phyloP scores from a whole-genome alignment of 139 green algal genomes.

The Desmodesmus armatus region DNA sequence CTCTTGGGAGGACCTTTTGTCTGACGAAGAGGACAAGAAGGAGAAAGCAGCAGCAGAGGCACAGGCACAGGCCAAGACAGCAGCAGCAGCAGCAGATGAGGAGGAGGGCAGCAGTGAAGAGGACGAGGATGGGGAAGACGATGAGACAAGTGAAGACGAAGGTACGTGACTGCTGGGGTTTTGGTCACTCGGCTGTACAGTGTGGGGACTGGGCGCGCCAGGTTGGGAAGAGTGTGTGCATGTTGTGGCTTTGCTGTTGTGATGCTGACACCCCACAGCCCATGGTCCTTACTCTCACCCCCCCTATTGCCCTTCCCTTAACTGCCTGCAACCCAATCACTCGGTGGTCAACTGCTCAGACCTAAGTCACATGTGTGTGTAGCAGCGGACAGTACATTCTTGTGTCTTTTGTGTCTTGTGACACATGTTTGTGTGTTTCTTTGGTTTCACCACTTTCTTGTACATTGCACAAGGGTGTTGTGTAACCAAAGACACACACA shows the following conservation, averaged over 20 bases:
- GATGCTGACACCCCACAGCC: background rate
- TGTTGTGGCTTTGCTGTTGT: background rate
- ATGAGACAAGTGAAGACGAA: too few species aligned
- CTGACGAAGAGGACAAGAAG: constrained; percentile 33
- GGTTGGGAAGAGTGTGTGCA: background rate
- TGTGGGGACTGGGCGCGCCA: background rate
- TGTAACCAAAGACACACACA: too few species aligned
- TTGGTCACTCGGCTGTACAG: too few species aligned
- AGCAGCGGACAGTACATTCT: too few species aligned
- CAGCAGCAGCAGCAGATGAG: constrained; percentile 40
- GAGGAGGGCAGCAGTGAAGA: constrained; percentile 31
- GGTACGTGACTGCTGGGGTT: background rate
- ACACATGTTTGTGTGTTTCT: too few species aligned
- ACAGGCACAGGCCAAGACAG: background rate
- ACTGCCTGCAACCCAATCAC: too few species aligned
- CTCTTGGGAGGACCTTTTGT: constrained; percentile 47
- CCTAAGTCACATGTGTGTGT: too few species aligned
- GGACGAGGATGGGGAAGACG: constrained; percentile 22
- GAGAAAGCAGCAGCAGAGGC: constrained; percentile 49
- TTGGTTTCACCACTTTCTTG: too few species aligned
- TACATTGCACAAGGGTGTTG: too few species aligned
- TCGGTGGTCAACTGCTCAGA: too few species aligned
- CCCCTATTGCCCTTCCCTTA: background rate
- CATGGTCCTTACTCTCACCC: background rate
- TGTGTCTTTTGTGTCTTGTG: too few species aligned